phyloP scores from a whole-genome alignment of 805 yeast species.

The Lipomyces kockii region DNA sequence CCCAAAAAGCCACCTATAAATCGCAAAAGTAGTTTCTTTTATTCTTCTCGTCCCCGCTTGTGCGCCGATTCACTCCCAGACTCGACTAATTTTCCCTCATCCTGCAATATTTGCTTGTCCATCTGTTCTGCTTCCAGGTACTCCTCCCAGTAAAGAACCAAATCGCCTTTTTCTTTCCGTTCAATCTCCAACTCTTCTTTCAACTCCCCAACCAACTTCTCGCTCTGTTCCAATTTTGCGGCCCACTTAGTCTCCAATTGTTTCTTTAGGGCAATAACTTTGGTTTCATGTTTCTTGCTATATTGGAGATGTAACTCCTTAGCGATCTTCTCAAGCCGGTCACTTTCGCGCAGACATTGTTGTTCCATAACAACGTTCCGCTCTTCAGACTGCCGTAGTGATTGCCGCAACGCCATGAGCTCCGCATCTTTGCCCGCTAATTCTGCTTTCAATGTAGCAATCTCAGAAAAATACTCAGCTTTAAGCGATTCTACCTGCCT shows the following conservation, averaged over 20 bases:
- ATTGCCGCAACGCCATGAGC: conserved; percentile 12
- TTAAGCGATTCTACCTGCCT: conserved; percentile 24
- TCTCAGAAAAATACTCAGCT: conserved; percentile 20
- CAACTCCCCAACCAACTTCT: conserved; percentile 10
- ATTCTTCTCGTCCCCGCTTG: not conserved
- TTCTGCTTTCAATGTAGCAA: conserved; percentile 14
- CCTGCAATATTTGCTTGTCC: not conserved
- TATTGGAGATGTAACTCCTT: conserved; percentile 32
- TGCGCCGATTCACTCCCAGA: not conserved
- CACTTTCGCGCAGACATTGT: conserved; percentile 15
- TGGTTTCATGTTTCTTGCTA: conserved; percentile 31
- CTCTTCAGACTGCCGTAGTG: conserved; percentile 22
- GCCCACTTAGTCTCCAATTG: conserved; percentile 30
- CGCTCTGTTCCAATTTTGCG: conserved; percentile 11
- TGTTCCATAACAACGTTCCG: conserved; percentile 20
- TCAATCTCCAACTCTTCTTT: conserved; percentile 21
- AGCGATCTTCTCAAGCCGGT: conserved; percentile 32
- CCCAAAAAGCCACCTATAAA: not conserved
- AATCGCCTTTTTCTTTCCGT: conserved; percentile 32
- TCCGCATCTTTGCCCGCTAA: conserved; percentile 20
- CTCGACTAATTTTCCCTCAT: not conserved
- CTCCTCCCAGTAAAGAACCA: conserved; percentile 31
- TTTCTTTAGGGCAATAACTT: conserved; percentile 28
- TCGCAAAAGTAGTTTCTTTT: not conserved
- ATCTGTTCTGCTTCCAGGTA: conserved; percentile 23